These are phyloP conservation scores for Nitzschia putrida DNA, from an alignment of 108 stramenopile genomes.

Conservation along the genomic window DNA sequence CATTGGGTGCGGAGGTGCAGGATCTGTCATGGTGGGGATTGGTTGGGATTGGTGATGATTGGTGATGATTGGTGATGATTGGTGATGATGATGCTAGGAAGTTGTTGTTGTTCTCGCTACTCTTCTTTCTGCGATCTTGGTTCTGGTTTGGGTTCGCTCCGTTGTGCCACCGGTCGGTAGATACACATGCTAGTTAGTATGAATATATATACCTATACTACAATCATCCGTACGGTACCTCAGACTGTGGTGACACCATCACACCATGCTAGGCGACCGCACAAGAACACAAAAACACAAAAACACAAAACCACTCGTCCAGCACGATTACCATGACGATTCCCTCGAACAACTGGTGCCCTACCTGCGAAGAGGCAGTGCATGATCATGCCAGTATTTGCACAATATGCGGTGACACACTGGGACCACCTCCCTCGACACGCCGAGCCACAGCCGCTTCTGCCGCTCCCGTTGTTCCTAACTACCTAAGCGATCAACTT, in stretches of 20 bases:
- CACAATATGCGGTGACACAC: conserved; percentile 50
- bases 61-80: background rate
- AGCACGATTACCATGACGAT: conserved; percentile 35
- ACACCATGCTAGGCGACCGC: too few species aligned
- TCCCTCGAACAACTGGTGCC: conserved; percentile 45
- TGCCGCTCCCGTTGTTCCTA: conserved; percentile 7
- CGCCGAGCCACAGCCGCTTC: background rate
- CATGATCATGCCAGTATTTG: conserved; percentile 51
- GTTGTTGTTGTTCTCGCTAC: too few species aligned
- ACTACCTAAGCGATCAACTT: conserved; percentile 19
- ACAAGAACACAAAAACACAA: too few species aligned
- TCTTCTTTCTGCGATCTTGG: too few species aligned
- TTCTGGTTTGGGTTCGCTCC: too few species aligned
- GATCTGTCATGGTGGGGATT: background rate
- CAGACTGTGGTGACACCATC: too few species aligned
- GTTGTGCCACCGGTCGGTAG: too few species aligned
- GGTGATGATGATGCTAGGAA: too few species aligned
- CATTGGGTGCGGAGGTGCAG: conserved; percentile 55
- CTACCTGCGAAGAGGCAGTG: conserved; percentile 49
- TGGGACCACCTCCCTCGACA: conserved; percentile 24
- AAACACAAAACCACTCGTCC: too few species aligned
- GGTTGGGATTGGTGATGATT: background rate
- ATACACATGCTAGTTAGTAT: too few species aligned
- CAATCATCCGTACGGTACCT: too few species aligned
- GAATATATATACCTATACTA: too few species aligned